Percentiles rank a stretch among this genome's conserved stretches.
phyloP scores from a whole-genome alignment of 371 early-diverging fungal genomes.

The Actinomucor elegans region DNA sequence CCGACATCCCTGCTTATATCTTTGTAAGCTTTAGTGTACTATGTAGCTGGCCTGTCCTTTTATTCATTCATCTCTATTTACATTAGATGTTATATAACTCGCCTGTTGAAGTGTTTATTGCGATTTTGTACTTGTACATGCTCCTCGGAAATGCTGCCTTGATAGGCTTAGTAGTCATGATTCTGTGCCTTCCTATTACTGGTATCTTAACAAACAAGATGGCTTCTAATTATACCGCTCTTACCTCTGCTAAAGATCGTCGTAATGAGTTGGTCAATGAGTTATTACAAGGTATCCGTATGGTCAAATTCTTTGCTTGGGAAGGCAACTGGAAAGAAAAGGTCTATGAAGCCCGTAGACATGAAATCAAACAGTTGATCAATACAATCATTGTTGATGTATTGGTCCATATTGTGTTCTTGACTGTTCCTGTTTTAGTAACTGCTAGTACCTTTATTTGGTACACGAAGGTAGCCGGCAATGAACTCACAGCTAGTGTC shows the following conservation, averaged over 20 bases:
- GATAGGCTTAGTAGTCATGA: constrained; percentile 50
- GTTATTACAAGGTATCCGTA: constrained; percentile 64
- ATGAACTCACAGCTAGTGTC: constrained; percentile 47
- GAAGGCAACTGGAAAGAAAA: constrained; percentile 58
- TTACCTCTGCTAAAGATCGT: constrained; percentile 37
- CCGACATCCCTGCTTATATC: constrained; percentile 39
- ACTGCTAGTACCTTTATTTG: constrained; percentile 57
- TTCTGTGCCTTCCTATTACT: constrained; percentile 60
- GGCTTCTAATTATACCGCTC: constrained; percentile 14
- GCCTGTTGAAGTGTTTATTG: constrained; percentile 54
- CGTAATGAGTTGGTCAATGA: constrained; percentile 55
- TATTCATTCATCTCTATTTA: not conserved
- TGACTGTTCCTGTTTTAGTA: constrained; percentile 54
- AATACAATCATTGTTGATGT: constrained; percentile 39
- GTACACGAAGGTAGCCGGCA: constrained; percentile 56
- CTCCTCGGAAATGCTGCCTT: constrained; percentile 54
- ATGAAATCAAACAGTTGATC: constrained; percentile 50
- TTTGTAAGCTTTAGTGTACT: constrained; percentile 44
- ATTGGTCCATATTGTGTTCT: constrained; percentile 39
- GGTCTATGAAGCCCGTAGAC: constrained; percentile 48
- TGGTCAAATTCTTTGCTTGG: constrained; percentile 73
- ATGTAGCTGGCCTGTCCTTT: no score
- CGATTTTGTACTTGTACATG: constrained; percentile 46
- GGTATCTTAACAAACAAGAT: constrained; percentile 40
- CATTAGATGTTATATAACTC: constrained; percentile 49